phyloP scores from a whole-genome alignment of 208 protist species.

The Leishmania major region DNA sequence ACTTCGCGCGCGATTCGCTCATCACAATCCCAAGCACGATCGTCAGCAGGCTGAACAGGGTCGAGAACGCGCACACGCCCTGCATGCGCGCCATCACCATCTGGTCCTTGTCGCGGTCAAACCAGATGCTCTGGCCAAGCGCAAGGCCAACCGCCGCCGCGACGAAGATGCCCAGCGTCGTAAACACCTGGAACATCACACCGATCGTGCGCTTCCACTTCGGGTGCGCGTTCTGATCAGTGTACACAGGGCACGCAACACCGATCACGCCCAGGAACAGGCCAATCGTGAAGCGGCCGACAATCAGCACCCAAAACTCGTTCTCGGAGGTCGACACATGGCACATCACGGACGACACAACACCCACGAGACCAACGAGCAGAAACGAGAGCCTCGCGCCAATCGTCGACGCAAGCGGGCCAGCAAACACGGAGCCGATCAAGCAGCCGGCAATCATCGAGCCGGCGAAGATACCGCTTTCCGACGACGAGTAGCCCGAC shows the following conservation, averaged over 20 bases:
- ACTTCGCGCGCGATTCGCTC: slow-evolving; percentile 27
- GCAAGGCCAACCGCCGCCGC: slow-evolving; percentile 67
- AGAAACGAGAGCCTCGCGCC: slow-evolving; percentile 68
- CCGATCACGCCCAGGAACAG: slow-evolving; percentile 63
- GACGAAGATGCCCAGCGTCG: slow-evolving; percentile 84
- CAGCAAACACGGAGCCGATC: slow-evolving; percentile 76
- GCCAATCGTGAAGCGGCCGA: slow-evolving; percentile 78
- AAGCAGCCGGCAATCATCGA: slow-evolving; percentile 84
- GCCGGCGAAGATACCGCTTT: slow-evolving; percentile 81
- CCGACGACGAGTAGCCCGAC: slow-evolving; percentile 49
- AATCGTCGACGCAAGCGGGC: slow-evolving; percentile 38
- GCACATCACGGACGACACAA: slow-evolving; percentile 63
- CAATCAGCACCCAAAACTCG: slow-evolving; percentile 74
- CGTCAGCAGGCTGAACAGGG: slow-evolving; percentile 54
- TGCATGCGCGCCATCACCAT: slow-evolving; percentile 66
- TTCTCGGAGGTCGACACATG: slow-evolving; percentile 51
- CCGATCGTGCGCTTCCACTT: slow-evolving; percentile 64
- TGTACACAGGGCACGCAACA: slow-evolving; percentile 78
- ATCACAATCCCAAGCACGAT: slow-evolving; percentile 29
- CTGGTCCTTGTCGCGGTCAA: slow-evolving; percentile 31
- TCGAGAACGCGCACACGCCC: slow-evolving; percentile 69
- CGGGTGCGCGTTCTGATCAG: slow-evolving; percentile 64
- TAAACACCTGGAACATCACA: slow-evolving; percentile 84
- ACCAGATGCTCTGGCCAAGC: slow-evolving; percentile 50
- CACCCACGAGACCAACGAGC: slow-evolving; percentile 51